Conservation (phyloP, 805 yeast species). For the Ogataea glucozyma region DNA sequence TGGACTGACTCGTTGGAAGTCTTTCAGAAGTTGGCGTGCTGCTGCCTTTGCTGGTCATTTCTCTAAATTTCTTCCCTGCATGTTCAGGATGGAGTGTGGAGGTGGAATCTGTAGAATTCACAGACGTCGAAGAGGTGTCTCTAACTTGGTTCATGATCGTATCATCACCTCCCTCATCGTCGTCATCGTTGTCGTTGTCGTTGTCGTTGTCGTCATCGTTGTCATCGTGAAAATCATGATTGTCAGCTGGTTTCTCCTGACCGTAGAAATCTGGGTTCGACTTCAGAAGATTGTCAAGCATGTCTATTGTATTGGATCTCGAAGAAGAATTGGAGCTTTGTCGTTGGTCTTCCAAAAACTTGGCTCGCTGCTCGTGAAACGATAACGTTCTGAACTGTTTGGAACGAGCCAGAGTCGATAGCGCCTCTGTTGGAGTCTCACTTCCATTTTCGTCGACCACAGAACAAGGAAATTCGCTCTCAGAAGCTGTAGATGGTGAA, state of each 20-base stretch:
- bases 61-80: constrained; percentile 1
- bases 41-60: constrained; percentile 1
- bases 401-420: constrained; percentile 11
- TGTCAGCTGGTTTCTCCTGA: constrained; percentile 1
- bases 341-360: constrained; percentile 20
- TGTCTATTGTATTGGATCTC: constrained; percentile 32
- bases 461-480: constrained; percentile 10
- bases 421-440: constrained; percentile 1
- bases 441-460: neutral
- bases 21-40: constrained; percentile 1
- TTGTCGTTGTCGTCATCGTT: constrained; percentile 18
- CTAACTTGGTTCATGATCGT: constrained; percentile 4
- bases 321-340: constrained; percentile 3
- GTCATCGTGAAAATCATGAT: too few relatives aligned
- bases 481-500: constrained; percentile 28
- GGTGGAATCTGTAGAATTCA: constrained; percentile 28
- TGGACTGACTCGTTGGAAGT: constrained; percentile 4
- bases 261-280: constrained; percentile 9
- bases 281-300: constrained; percentile 33
- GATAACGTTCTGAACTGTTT: constrained; percentile 20
- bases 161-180: constrained; percentile 17
- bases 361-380: constrained; percentile 24
- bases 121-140: constrained; percentile 22
- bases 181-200: constrained; percentile 16
- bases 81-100: constrained; percentile 16